Evolutionary conservation across 305 asterid species (phyloP).

Genomic region (Salvia sclarea): DNA sequence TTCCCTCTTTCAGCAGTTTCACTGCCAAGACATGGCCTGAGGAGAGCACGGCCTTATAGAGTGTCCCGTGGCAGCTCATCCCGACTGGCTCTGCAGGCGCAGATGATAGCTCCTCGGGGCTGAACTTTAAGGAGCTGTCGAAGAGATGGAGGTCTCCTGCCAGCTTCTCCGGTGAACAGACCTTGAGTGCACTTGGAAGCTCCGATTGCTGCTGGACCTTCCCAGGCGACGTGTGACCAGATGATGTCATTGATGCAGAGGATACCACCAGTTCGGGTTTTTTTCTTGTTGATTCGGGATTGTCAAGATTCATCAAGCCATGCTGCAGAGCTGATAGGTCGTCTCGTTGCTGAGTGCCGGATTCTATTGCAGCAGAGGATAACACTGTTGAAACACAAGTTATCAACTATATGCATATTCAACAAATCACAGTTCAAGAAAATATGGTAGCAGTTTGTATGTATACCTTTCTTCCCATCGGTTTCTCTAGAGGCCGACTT

Average conservation of each 20-base stretch:
- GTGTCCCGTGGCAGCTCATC: conserved; percentile 85
- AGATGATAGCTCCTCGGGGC: conserved; percentile 72
- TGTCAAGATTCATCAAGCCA: conserved; percentile 31
- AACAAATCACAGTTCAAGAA: neutral
- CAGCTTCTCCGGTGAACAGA: conserved; percentile 77
- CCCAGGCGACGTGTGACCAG: conserved; percentile 43
- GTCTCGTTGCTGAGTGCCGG: conserved; percentile 35
- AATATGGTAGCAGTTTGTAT: neutral
- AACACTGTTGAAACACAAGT: conserved; percentile 38
- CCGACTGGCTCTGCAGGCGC: conserved; percentile 88
- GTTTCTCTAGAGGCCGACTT: conserved; percentile 35
- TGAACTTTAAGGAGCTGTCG: conserved; percentile 62
- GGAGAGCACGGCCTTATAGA: conserved; percentile 68
- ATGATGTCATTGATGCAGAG: conserved; percentile 37
- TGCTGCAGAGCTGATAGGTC: conserved; percentile 28
- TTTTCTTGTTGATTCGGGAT: conserved; percentile 42
- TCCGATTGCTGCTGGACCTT: conserved; percentile 41
- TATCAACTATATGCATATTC: neutral
- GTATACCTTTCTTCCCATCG: conserved; percentile 56
- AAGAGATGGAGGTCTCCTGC: conserved; percentile 78
- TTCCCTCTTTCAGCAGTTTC: conserved; percentile 81
- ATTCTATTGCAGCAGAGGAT: conserved; percentile 39
- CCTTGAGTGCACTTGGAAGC: conserved; percentile 50
- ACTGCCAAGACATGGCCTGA: conserved; percentile 69
- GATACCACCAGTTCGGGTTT: conserved; percentile 46